Base-by-base conservation (phyloP, 768 basidiomycete genomes). In the Tylopilus sp. region DNA sequence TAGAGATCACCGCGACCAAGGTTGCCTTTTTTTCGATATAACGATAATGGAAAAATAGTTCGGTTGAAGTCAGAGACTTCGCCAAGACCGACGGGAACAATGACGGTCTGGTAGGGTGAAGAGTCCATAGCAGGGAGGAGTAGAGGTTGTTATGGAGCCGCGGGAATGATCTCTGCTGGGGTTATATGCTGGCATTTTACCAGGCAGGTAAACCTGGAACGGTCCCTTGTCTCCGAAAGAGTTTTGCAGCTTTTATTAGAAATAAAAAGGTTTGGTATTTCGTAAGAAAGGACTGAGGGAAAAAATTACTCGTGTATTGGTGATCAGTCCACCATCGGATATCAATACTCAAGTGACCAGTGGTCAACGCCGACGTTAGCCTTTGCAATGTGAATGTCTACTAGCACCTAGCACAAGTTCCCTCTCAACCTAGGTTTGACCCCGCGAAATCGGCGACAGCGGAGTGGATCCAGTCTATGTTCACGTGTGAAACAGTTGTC, bases 81-180 rank as follows among this genome's bases (percentile, higher is more conserved):
- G 1, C 59, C 59, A 40, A 61, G 54, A 10, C 16, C 1, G 1
- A 60, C 2, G 4, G 54, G 58, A 3, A 59, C 0, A 14, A 59
- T 2, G n/a, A 60, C 16, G 0, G 21, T 37, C 5, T 25, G 37
- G 45, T 29, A 6, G 11, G 5, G 43, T 29, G 42, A 13, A 16
- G 52, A 13, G 29, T 9, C 22, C 58, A 53, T 56, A 10, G 4
- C 9, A 10, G 34, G 1, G 19, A 28, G 41, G 11, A n/a, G 30
- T 30, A 4, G 28, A 14, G 24, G 31, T 29, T 25, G 17, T 12
- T 0, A 3, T 16, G 36, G 17, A 16, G 13, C 25, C 46, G 25
- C 21, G 46, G 17, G 47, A 50, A 33, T 19, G 37, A 17, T 16
- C 29, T 38, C 13, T 38, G 12, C 22, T 21, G 21, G 34, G 24